phyloP scores from a whole-genome alignment of 768 basidiomycete genomes.

The Clitopilus passeckerianus region DNA sequence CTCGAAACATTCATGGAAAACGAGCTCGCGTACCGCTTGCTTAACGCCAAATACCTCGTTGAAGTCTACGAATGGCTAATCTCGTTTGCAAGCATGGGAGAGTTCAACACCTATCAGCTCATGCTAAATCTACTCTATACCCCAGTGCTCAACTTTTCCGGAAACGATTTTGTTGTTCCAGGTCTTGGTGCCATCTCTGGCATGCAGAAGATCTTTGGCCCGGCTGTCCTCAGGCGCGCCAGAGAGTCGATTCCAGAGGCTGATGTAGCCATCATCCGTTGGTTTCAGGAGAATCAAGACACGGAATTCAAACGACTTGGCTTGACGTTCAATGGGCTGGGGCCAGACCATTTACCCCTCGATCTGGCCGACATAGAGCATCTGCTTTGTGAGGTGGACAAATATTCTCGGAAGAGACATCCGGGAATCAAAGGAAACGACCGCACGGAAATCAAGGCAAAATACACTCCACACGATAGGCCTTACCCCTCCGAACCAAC shows the following conservation, averaged over 20 bases:
- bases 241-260: conserved; percentile 25
- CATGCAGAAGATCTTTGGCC: conserved; percentile 63
- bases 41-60: conserved; percentile 45
- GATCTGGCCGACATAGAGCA: conserved; percentile 74
- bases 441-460: conserved; percentile 31
- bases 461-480: conserved; percentile 26
- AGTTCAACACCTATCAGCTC: conserved; percentile 69
- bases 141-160: conserved; percentile 52
- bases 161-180: conserved; percentile 64
- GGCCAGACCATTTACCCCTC: conserved; percentile 44
- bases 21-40: conserved; percentile 44
- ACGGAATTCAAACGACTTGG: conserved; percentile 59
- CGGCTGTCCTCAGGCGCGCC: conserved; percentile 24
- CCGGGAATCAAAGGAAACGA: conserved; percentile 35
- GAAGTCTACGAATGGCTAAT: conserved; percentile 60
- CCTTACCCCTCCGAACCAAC: conserved; percentile 20
- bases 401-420: conserved; percentile 61
- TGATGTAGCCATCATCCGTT: conserved; percentile 58
- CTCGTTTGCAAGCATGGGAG: conserved; percentile 68
- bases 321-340: conserved; percentile 46
- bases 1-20: conserved; percentile 56
- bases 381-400: conserved; percentile 73
- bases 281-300: conserved; percentile 55
- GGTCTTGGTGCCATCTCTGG: conserved; percentile 67
- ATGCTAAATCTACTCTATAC: conserved; percentile 57